Evolutionary conservation across 1,139 yeast genomes (phyloP).

Genomic region (Debaryomyces robertsiae): DNA sequence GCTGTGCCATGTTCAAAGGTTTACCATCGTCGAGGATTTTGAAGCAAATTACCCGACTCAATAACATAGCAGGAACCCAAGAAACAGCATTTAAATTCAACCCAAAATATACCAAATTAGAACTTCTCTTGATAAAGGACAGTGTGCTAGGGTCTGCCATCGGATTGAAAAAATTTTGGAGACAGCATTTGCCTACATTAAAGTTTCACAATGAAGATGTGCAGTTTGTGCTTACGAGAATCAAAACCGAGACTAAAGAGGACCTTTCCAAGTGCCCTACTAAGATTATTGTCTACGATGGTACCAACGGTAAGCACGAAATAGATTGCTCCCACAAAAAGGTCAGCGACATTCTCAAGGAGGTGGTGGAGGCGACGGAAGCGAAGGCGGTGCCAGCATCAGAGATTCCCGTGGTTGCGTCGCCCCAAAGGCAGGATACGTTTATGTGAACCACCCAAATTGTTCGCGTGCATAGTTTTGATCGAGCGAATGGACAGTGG

Average conservation of each 20-base stretch:
- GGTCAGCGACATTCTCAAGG: constrained; percentile 29
- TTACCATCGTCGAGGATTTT: constrained; percentile 33
- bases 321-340: constrained; percentile 37
- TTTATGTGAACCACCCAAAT: constrained; percentile 6
- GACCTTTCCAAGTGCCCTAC: constrained; percentile 54
- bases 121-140: constrained; percentile 32
- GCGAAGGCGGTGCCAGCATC: constrained; percentile 32
- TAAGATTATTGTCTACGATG: constrained; percentile 34
- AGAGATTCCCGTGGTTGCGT: constrained; percentile 27
- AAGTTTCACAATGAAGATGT: constrained; percentile 79
- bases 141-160: constrained; percentile 33
- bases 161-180: constrained; percentile 64
- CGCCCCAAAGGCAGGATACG: constrained; percentile 11
- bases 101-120: constrained; percentile 29
- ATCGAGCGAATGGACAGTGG: neutral
- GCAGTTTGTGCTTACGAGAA: constrained; percentile 61
- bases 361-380: constrained; percentile 33
- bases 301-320: constrained; percentile 22
- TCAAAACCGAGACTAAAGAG: constrained; percentile 43
- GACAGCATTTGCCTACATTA: constrained; percentile 68
- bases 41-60: constrained; percentile 40
- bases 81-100: constrained; percentile 37
- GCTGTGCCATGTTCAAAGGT: constrained; percentile 18
- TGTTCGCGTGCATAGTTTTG: constrained; percentile 11
- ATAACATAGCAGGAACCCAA: constrained; percentile 43